Evolutionary conservation across 345 rosid species (phyloP), one percentile per base, ranked within the genome.

Genomic region (Crucihimalaya himalaica): DNA sequence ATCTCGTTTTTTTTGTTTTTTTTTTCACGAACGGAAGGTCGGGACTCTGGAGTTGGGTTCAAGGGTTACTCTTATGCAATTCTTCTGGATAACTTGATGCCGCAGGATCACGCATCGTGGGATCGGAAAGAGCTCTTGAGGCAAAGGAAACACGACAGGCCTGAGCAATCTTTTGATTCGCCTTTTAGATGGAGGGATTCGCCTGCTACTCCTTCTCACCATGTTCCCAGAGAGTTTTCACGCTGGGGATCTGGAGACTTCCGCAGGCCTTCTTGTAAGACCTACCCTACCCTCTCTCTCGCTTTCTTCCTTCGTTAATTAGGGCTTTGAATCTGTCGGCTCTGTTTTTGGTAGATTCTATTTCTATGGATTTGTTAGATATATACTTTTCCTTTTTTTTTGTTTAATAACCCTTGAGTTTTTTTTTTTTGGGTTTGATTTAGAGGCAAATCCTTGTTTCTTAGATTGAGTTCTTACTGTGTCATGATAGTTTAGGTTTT

Each of bases 81-180:
- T 79, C 76, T 68, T 70, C 31, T 53, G 72, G 73, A 54, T 79
- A 75, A 71, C 59, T 89, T 86, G 81, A 96, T 92, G 99, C 98
- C 99, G 88, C 88, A 90, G 42, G 96, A 95, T 84, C 90, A 94
- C 79, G 84, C 81, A 75, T 88, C 94, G 63, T 89, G 84, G 92
- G 97, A 90, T 84, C 96, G 96, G 87, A 92, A 89, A 79, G 97
- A 89, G 71, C 85, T 86, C 78, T 83, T 80, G 70, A 88, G 83
- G 85, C 95, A 88, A 80, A 84, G 96, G 90, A 90, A 88, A 89
- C 84, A 85, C 86, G 97, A 90, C 21, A 84, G 96, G 85, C 83
- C 86, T 56, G 89, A 87, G 43, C 81, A 80, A 27, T 79, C 83
- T 63, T 63, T 83, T 54, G 89, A 85, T 73, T 63, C 87, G 7